These are phyloP conservation scores for Nakazawaea peltata DNA, from an alignment of 805 yeast species.

Conservation along the genomic window DNA sequence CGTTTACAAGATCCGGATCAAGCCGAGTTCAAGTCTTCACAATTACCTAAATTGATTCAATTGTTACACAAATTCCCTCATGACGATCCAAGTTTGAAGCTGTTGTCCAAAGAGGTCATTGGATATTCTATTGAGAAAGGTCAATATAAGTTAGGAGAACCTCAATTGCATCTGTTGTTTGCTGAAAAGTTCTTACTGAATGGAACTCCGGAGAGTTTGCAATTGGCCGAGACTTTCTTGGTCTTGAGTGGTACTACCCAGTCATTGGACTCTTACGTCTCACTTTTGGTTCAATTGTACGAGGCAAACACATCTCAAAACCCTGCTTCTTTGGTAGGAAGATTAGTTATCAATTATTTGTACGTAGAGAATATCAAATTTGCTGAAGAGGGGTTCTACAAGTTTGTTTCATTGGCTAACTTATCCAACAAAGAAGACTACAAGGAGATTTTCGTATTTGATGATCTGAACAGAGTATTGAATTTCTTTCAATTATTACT, in stretches of 20 bases:
- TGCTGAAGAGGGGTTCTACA: conserved; percentile 35
- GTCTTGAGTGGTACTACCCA: conserved; percentile 15
- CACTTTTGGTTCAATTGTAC: conserved; percentile 27
- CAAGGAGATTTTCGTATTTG: conserved; percentile 11
- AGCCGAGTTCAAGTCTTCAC: conserved; percentile 15
- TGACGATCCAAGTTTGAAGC: conserved; percentile 54
- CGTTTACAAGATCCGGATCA: conserved; percentile 27
- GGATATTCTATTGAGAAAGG: conserved; percentile 56
- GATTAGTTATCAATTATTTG: conserved; percentile 73
- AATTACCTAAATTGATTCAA: conserved; percentile 30
- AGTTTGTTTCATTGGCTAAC: conserved; percentile 16
- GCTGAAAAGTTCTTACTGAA: conserved; percentile 53
- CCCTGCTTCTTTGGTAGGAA: conserved; percentile 20
- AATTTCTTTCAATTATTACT: conserved; percentile 67
- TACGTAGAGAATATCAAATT: conserved; percentile 58
- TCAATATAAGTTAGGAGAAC: conserved; percentile 58
- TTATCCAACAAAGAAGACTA: not conserved
- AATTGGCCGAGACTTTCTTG: conserved; percentile 20
- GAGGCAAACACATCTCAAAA: conserved; percentile 25
- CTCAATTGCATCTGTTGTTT: conserved; percentile 62
- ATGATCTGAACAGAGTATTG: conserved; percentile 34
- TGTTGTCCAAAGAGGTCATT: conserved; percentile 56
- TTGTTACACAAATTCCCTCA: conserved; percentile 35
- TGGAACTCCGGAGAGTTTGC: conserved; percentile 17
- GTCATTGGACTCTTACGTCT: conserved; percentile 18